Percentiles rank a stretch among this genome's conserved stretches.
These are phyloP conservation scores for Planoprotostelium fungivorum DNA, from an alignment of 78 protist genomes.

Conservation along the genomic window DNA sequence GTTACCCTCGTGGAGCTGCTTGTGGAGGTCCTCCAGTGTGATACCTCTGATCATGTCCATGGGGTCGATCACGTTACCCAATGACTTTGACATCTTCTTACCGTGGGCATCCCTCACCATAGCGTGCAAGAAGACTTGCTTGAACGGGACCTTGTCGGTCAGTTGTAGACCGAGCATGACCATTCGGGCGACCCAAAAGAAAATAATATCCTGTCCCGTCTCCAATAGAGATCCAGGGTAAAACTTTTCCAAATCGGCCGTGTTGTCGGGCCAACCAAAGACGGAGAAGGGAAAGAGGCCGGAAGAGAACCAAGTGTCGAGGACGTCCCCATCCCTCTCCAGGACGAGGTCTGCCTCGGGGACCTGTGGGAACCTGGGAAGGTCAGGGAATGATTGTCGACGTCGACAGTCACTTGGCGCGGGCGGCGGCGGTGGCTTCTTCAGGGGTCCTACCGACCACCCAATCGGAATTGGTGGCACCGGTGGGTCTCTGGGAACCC, in stretches of 20 bases:
- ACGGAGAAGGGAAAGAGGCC: slow-evolving; percentile 98
- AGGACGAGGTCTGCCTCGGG: slow-evolving; percentile 31
- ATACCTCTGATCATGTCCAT: slow-evolving; percentile 91
- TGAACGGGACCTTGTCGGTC: slow-evolving; percentile 89
- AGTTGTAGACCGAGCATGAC: slow-evolving; percentile 93
- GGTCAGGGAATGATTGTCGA: background rate
- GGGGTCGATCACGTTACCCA: slow-evolving; percentile 98
- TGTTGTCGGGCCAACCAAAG: slow-evolving; percentile 96
- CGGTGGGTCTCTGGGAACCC: slow-evolving; percentile 26
- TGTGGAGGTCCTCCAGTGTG: slow-evolving; percentile 46
- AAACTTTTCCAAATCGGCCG: slow-evolving; percentile 66
- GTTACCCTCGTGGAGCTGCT: slow-evolving; percentile 73
- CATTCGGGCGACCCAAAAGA: slow-evolving; percentile 99
- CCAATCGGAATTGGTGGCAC: slow-evolving; percentile 32
- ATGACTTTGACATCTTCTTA: slow-evolving; percentile 90
- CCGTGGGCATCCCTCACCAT: slow-evolving; percentile 94
- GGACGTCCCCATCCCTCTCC: slow-evolving; percentile 97
- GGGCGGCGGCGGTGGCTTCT: slow-evolving; percentile 54
- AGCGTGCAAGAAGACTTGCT: slow-evolving; percentile 87
- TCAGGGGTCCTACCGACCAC: slow-evolving; percentile 33
- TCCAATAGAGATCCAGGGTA: slow-evolving; percentile 96
- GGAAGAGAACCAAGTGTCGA: slow-evolving; percentile 99
- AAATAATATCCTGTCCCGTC: slow-evolving; percentile 99
- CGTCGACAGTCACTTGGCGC: slow-evolving; percentile 12
- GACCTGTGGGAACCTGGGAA: slow-evolving; percentile 6